Evolutionary conservation across 2,329 filamentous ascomycete genomes (phyloP), one percentile per base, ranked within the genome.

Genomic region (Stachybotrys elegans): DNA sequence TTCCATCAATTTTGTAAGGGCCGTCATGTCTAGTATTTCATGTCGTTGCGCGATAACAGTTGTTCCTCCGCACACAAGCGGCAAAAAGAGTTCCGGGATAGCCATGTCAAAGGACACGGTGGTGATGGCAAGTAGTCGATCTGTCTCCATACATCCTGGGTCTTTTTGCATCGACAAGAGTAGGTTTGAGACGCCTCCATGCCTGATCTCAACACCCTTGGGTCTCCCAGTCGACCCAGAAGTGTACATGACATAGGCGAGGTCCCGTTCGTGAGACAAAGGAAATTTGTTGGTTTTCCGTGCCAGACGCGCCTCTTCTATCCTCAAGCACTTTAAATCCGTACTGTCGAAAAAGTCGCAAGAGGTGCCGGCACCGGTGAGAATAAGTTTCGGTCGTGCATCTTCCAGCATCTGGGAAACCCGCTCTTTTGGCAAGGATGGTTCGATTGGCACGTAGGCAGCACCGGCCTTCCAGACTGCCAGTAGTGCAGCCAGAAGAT

Each of bases 121-220:
- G 23, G 42, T 50, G n/a, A 51, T 43, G 21, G 52, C 52, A 4
- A 54, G 38, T 20, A 54, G n/a, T 4, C 45, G 45, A 36, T 54
- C 51, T 6, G 22, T 35, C 27, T 47, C 42, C 12, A 17, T 37
- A 25, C 47, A 48, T n/a, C 43, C 49, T 2, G 49, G 46, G n/a
- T 47, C 38, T 7, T 34, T n/a, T 37, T 32, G 16, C 41, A 53
- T 43, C 14, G 46, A 51, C 2, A 36, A 29, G 12, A 54, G 25
- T 1, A 50, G 35, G 36, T 51, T 51, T 34, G 41, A 40, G 12
- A 48, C 40, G 13, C 41, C 42, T 23, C 43, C 48, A 22, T 50
- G 50, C 21, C 46, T 57, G 22, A 68, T 46, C 22, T 64, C 51
- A 19, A 70, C 62, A 4, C 69, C 69, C 46, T 72, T 72, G 2